Conservation (phyloP, 2,329 filamentous ascomycete species). For the Ampelomyces quisqualis region DNA sequence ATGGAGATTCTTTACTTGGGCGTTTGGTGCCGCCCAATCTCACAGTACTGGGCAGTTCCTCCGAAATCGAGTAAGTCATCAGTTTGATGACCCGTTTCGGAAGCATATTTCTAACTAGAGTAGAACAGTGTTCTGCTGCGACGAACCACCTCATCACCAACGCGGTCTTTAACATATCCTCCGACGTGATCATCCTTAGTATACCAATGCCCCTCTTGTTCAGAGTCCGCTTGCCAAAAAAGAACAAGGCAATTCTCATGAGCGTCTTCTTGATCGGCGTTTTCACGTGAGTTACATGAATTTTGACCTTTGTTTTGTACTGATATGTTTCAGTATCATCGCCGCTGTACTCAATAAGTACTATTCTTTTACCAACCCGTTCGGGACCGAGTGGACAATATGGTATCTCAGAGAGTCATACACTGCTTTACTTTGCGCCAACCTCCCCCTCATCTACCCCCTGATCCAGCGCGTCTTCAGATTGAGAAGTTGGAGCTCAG, state of each 20-base stretch:
- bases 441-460: conserved; percentile 62
- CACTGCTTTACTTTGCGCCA: conserved; percentile 61
- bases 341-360: conserved; percentile 62
- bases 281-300: conserved; percentile 31
- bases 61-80: conserved; percentile 28
- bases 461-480: conserved; percentile 54
- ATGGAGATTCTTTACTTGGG: conserved; percentile 54
- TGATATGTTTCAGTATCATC: conserved; percentile 46
- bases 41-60: conserved; percentile 56
- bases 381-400: conserved; percentile 57
- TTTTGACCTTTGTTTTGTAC: conserved; percentile 1
- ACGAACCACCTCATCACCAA: conserved; percentile 46
- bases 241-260: conserved; percentile 57
- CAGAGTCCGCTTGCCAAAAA: conserved; percentile 45
- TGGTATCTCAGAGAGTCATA: conserved; percentile 62
- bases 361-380: conserved; percentile 60
- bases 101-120: conserved; percentile 1
- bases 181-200: conserved; percentile 49
- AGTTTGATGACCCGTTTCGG: too few relatives aligned
- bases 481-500: conserved; percentile 34
- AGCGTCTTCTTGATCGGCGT: conserved; percentile 58
- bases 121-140: conserved; percentile 48
- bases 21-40: conserved; percentile 58
- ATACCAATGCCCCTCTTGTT: conserved; percentile 52
- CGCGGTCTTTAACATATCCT: conserved; percentile 49